A percentile compares a stretch with the other conserved stretches of the same genome.
phyloP scores from a whole-genome alignment of 345 rosid species.

The Rhodamnia rubescens region DNA sequence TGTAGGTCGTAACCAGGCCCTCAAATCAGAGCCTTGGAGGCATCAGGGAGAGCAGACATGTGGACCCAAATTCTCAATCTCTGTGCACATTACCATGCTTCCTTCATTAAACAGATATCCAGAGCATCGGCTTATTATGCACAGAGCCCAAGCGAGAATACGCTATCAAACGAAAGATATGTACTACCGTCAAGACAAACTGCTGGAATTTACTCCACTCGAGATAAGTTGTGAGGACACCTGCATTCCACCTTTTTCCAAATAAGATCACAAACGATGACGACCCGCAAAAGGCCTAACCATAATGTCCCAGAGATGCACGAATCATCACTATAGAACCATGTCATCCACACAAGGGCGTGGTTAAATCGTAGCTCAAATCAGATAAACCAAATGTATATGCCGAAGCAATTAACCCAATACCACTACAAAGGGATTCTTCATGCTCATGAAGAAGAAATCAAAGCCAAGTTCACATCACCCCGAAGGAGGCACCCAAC shows the following conservation, averaged over 20 bases:
- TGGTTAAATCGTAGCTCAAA: background rate
- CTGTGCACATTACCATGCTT: conserved; percentile 8
- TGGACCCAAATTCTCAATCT: conserved; percentile 1
- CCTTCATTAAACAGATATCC: conserved; percentile 1
- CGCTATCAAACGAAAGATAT: background rate
- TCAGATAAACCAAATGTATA: background rate
- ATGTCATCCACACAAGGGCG: background rate
- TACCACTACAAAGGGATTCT: background rate
- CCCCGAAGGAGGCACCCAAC: background rate
- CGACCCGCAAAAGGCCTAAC: background rate
- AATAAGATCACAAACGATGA: background rate
- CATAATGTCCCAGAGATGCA: background rate
- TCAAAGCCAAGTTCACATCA: background rate
- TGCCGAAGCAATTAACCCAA: background rate
- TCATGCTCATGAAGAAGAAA: background rate
- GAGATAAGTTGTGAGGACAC: background rate
- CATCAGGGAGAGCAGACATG: conserved; percentile 8
- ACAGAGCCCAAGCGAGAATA: background rate
- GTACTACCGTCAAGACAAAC: background rate
- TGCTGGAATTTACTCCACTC: background rate
- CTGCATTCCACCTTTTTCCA: background rate
- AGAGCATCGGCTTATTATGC: conserved; percentile 14
- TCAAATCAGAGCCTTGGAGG: background rate
- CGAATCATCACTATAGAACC: background rate
- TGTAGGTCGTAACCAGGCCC: conserved; percentile 7